Base-by-base conservation (phyloP, 2,329 filamentous ascomycete species). In the Zopfia rhizophila region DNA sequence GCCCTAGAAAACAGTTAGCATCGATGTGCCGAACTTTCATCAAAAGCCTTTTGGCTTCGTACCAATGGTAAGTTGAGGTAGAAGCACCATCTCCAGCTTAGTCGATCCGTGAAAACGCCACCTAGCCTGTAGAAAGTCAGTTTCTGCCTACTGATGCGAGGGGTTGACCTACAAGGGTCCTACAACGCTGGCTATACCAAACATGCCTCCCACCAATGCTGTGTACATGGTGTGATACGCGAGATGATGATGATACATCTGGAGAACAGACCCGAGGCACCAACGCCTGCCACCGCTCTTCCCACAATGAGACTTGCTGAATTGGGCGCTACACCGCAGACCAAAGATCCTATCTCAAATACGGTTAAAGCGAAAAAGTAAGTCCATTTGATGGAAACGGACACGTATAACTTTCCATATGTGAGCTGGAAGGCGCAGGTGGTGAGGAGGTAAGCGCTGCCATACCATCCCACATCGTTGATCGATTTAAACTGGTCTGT, bases 301-400 rank as follows among this genome's bases (percentile, higher is more conserved):
- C 41, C 76, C 25, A 76, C 56, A 45, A 79, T 76, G 13, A 79
- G 56, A 18, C 74, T 70, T 4, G 18, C 62, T 13, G 72, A 75
- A 32, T 62, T 72, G 60, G 30, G 46, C 4, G 58, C 55, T 3
- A 45, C 47, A 17, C 60, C 75, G 39, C 72, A 75, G 29, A 76
- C 60, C 22, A 72, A 38, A 13, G 58, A 67, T 1, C 73, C 73
- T 8, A 74, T 12, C 40, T 75, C 72, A 39, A 76, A 76, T 29
- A 75, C 53, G 7, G 63, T 37, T 18, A 75, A 60, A 11, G 61
- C 48, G 10, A 57, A 21, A 3, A 75, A 31, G 48, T 66, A 75
- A 3, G 56, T 51, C 16, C 19, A 44, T 52, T 76, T 77, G n/a
- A n/a, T n/a, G n/a, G n/a, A n/a, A n/a, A n/a, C n/a, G n/a, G n/a